These are phyloP conservation scores for Lentinula raphanica DNA, from an alignment of 768 basidiomycete genomes.

Conservation along the genomic window DNA sequence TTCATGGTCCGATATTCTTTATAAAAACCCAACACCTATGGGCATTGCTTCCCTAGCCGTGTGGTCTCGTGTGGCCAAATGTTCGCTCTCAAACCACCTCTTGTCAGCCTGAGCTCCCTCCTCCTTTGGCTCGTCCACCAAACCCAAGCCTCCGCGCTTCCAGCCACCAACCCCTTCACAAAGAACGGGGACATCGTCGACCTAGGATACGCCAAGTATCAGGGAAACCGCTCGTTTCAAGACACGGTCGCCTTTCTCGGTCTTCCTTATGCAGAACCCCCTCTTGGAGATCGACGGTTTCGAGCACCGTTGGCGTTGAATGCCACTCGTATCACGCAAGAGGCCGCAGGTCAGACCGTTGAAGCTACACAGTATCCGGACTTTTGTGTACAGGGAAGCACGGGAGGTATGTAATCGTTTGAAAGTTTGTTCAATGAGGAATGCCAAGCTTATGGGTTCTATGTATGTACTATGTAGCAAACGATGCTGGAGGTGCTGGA, in stretches of 20 bases:
- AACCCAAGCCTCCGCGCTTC: background rate
- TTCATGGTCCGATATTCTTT: too few relatives aligned
- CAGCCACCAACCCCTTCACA: background rate
- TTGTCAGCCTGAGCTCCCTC: background rate
- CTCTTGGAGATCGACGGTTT: constrained; percentile 46
- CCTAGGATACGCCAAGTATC: constrained; percentile 54
- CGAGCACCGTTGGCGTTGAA: constrained; percentile 50
- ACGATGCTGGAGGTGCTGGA: constrained; percentile 58
- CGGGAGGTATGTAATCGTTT: too few relatives aligned
- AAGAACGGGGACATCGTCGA: constrained; percentile 33
- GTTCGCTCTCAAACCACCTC: background rate
- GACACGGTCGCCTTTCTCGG: constrained; percentile 55
- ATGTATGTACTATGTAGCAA: constrained; percentile 27
- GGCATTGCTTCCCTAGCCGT: background rate
- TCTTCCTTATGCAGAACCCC: constrained; percentile 57
- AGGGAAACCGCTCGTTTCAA: constrained; percentile 45
- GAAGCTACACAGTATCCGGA: constrained; percentile 50
- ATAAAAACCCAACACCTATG: background rate
- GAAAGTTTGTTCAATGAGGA: too few relatives aligned
- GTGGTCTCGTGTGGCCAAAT: background rate
- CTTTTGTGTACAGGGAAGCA: constrained; percentile 58
- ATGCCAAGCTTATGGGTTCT: too few relatives aligned
- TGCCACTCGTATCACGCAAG: constrained; percentile 34
- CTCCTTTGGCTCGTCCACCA: background rate
- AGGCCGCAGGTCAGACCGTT: constrained; percentile 34